These are phyloP conservation scores for Oryza meyeriana DNA, from an alignment of 176 grass and related monocot genomes.

Conservation along the genomic window DNA sequence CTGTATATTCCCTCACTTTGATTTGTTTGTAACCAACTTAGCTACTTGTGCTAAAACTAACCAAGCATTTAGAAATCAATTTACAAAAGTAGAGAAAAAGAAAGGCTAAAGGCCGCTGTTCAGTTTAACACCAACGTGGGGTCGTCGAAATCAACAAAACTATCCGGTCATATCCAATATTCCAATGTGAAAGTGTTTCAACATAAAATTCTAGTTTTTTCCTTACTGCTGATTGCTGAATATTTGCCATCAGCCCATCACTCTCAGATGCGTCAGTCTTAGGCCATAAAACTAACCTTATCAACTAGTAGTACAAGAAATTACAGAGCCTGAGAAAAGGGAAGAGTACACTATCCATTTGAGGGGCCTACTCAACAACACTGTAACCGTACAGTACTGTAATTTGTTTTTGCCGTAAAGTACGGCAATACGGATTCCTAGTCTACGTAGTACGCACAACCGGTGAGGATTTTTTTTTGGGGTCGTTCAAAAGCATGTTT, in stretches of 20 bases:
- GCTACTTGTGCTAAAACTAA: conserved; percentile 27
- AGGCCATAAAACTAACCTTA: too few species aligned
- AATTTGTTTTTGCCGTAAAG: neutral
- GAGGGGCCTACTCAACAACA: neutral
- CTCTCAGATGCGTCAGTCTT: neutral
- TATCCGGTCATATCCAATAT: neutral
- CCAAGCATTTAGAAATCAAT: neutral
- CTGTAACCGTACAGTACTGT: neutral
- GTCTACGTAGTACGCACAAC: neutral
- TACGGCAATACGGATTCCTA: neutral
- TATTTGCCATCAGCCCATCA: neutral
- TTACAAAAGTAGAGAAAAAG: neutral
- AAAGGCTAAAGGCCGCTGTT: neutral
- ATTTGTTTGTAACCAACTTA: conserved; percentile 15
- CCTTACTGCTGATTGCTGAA: neutral
- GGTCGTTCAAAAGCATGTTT: conserved; percentile 44
- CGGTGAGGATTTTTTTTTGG: conserved; percentile 12
- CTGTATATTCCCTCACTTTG: neutral
- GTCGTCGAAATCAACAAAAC: conserved; percentile 6
- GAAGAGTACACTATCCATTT: neutral
- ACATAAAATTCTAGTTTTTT: neutral
- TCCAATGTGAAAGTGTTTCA: neutral
- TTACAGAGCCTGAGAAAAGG: neutral
- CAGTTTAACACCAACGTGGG: neutral
- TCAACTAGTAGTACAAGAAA: neutral